Base-by-base conservation (phyloP, 1,284 basidiomycete genomes). In the Pulveroboletus sp. region DNA sequence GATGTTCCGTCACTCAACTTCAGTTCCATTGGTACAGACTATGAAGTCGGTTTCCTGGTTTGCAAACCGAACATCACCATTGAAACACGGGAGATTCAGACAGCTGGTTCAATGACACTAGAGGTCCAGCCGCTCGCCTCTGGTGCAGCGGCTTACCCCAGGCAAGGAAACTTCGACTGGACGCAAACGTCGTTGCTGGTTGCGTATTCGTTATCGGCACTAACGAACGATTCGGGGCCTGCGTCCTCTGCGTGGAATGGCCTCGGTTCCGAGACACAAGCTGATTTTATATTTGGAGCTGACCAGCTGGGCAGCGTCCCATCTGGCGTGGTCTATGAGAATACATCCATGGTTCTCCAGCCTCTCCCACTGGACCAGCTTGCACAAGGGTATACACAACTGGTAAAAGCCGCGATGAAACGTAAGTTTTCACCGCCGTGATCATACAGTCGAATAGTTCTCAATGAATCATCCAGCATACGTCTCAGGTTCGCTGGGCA, bases 41-140 rank as follows among this genome's bases (percentile, higher is more conserved):
- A 63, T 15, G 39, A 59, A n/a, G 2, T 67, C 2, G 57, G 49
- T 4, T 67, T 66, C 52, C 52, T 66, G 11, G 56, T 57, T 18
- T 67, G 65, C 49, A 64, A 64, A 33, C 65, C 65, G 1, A 67
- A 66, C 36, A 49, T 63, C 20, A 61, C 53, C 1, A 60, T 66
- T 17, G 59, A 66, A 40, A 65, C 65, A 7, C 57, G 66, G 2
- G 64, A 68, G 40, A 38, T 66, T 20, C 58, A 54, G 25, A 61
- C 58, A 2, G 46, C 26, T 4, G 58, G 58, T 4, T 53, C 49
- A 3, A 56, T 53, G 57, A 50, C 36, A 1, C 40, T 62, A 4
- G 50, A 42, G 9, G 61, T 63, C 12, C 56, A 52, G 18, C 49
- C 59, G 12, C 36, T 53, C 15, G 18, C 46, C 5, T 14, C 42